phyloP scores from a whole-genome alignment of 345 rosid genomes.

The Ricinus communis region DNA sequence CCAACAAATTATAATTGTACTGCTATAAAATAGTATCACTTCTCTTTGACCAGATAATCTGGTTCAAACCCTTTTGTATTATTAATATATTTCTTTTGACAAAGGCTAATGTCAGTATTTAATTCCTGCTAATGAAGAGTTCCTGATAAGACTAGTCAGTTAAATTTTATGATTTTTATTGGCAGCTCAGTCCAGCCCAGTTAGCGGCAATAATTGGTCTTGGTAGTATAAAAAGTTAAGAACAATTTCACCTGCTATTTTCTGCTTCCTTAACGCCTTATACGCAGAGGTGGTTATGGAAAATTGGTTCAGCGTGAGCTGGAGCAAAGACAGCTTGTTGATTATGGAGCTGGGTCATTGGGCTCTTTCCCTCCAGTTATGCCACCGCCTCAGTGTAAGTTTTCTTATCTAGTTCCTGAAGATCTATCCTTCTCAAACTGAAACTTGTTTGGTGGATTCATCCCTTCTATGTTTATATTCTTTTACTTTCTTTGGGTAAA shows the following conservation, averaged over 20 bases:
- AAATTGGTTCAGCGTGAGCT: constrained; percentile 87
- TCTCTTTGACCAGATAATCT: background rate
- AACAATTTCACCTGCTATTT: constrained; percentile 1
- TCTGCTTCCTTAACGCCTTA: constrained; percentile 40
- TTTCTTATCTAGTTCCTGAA: constrained; percentile 22
- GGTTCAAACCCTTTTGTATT: background rate
- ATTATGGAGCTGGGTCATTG: constrained; percentile 90
- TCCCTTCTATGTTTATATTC: background rate
- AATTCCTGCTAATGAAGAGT: background rate
- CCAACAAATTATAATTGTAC: background rate
- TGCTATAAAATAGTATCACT: background rate
- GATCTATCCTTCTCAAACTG: background rate
- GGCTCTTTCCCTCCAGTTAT: constrained; percentile 66
- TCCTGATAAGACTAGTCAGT: background rate
- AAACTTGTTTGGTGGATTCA: constrained; percentile 10
- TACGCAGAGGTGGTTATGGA: constrained; percentile 99
- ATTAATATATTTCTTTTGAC: background rate
- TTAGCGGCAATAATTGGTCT: background rate
- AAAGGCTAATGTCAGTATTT: background rate
- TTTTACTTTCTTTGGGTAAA: background rate
- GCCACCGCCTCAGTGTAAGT: constrained; percentile 73
- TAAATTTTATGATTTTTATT: background rate
- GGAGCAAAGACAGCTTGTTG: constrained; percentile 92
- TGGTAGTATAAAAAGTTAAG: background rate
- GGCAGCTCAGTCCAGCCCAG: background rate